Conservation (phyloP, 306 rosid genomes). For the Corylus heterophylla region DNA sequence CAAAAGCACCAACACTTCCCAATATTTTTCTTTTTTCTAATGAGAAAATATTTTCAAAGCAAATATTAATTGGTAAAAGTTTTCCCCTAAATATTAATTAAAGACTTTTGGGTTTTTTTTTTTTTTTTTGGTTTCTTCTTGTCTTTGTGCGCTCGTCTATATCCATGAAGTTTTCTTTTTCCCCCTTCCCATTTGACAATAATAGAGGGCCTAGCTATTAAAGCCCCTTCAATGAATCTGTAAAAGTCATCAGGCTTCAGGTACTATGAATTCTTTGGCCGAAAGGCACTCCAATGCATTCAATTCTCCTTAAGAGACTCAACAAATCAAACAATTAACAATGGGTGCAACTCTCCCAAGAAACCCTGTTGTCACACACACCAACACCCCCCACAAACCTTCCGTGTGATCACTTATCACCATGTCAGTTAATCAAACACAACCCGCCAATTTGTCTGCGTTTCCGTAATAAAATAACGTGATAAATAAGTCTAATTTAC, state of each 20-base stretch:
- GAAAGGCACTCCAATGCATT: slow-evolving; percentile 49
- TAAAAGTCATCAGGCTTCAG: slow-evolving; percentile 55
- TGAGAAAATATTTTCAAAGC: not conserved
- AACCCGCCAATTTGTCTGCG: not conserved
- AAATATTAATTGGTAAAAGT: not conserved
- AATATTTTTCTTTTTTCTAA: slow-evolving; percentile 20
- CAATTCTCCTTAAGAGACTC: slow-evolving; percentile 51
- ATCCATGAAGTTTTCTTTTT: not conserved
- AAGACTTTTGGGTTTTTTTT: not conserved
- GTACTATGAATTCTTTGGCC: slow-evolving; percentile 61
- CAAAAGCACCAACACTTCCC: not conserved
- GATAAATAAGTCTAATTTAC: too few species aligned
- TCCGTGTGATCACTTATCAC: not conserved
- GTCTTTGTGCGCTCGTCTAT: not conserved
- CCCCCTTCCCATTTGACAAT: slow-evolving; percentile 30
- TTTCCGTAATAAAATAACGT: too few species aligned
- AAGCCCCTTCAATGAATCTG: slow-evolving; percentile 73
- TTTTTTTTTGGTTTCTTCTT: not conserved
- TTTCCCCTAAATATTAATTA: not conserved
- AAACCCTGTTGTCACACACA: slow-evolving; percentile 23
- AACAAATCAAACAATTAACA: slow-evolving; percentile 25
- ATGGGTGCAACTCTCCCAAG: slow-evolving; percentile 3
- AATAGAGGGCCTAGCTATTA: slow-evolving; percentile 64
- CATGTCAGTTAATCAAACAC: not conserved
- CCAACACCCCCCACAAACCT: slow-evolving; percentile 27